phyloP scores from a whole-genome alignment of 2,329 filamentous ascomycete species.

The Pseudonectria foliicola region DNA sequence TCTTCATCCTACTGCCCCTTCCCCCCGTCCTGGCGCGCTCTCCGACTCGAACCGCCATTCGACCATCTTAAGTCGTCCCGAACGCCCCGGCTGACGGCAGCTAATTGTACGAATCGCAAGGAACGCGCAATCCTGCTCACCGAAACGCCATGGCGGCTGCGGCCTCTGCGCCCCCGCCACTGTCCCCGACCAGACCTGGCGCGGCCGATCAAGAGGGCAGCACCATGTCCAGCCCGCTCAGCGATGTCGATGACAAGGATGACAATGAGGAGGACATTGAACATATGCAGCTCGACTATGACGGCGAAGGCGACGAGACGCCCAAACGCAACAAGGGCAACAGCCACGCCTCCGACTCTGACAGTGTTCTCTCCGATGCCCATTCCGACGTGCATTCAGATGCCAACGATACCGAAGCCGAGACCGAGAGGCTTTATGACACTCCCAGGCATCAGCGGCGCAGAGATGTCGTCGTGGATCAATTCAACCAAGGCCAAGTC shows the following conservation, averaged over 20 bases:
- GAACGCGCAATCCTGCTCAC: constrained; percentile 10
- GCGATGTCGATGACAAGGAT: constrained; percentile 80
- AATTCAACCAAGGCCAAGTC: constrained; percentile 44
- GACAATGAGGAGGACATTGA: constrained; percentile 62
- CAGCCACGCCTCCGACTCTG: constrained; percentile 35
- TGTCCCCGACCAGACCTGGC: constrained; percentile 33
- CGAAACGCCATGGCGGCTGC: constrained; percentile 44
- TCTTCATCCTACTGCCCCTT: too few species aligned
- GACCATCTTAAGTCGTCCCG: constrained; percentile 5
- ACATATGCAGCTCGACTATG: constrained; percentile 42
- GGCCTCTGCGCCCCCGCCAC: constrained; percentile 42
- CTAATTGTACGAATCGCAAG: constrained; percentile 7
- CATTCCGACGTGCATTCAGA: constrained; percentile 33
- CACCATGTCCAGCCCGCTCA: constrained; percentile 81
- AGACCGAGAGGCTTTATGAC: constrained; percentile 86
- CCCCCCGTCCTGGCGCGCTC: too few species aligned
- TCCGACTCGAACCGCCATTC: constrained; percentile 8
- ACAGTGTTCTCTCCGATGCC: constrained; percentile 51
- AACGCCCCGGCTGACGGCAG: constrained; percentile 1
- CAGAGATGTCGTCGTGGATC: constrained; percentile 53
- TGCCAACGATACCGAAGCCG: constrained; percentile 70
- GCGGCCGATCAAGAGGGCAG: constrained; percentile 53
- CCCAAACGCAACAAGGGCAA: constrained; percentile 20
- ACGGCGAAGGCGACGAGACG: constrained; percentile 23
- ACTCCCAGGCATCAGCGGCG: constrained; percentile 67